Evolutionary conservation across 306 rosid genomes (phyloP), one percentile per base, ranked within the genome.

Genomic region (Malus fusca): DNA sequence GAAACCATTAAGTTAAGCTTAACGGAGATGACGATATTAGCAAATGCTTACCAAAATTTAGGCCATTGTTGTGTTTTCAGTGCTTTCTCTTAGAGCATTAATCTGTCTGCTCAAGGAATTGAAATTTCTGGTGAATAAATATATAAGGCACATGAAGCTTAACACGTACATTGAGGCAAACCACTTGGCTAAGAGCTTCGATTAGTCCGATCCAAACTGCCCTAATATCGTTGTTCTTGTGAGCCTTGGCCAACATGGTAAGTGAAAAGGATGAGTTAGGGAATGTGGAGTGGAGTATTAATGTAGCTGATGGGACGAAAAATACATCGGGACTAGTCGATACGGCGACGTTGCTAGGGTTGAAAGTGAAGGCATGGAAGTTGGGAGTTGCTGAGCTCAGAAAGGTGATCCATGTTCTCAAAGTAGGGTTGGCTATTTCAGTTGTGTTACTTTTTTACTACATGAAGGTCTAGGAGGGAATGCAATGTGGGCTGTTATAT

Each of bases 371-470:
- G 78, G 94, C 97, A 4, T 91, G 96, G 92, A 84, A 85, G 0
- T 2, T 93, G 6, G 97, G 91, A 4, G 74, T 78, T 46, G 83
- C 80, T 84, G 98, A 91, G 23, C 97, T 96, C 5, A 87, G 88
- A 79, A 93, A 93, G 71, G 83, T 74, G 21, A 80, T 90, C 40
- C 97, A 93, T 79, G 75, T 89, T 68, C 59, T 93, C 46, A 93
- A 93, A 59, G 96, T 91, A 22, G 97, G 92, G 73, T 28, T 82
- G 68, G 97, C 98, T 68, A 96, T 91, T 69, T 65, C 94, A 3
- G 52, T 80, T 46, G 98, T 93, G 55, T 87, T 93, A 0, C 52
- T 90, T 59, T 82, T 87, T 80, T 93, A 90, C 85, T 93, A 88
- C 42, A 30, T 56, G 81, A 90, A 52, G 89, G 93, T 25, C 82